A percentile compares a stretch with the other conserved stretches of the same genome.
phyloP scores from a whole-genome alignment of 1,139 yeast species.

The Wickerhamomyces sp. region DNA sequence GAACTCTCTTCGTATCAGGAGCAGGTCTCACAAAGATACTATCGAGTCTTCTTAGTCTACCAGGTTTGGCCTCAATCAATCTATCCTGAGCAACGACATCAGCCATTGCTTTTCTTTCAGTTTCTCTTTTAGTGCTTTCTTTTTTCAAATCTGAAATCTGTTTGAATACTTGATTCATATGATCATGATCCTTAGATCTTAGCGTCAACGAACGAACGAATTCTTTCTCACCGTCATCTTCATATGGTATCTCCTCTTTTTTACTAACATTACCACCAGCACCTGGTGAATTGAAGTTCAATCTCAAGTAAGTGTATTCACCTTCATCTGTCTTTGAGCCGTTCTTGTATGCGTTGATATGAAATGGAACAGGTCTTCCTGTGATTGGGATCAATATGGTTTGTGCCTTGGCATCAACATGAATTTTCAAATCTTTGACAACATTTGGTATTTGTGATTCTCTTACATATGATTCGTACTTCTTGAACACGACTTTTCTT shows the following conservation, averaged over 20 bases:
- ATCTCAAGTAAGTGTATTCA: conserved; percentile 82
- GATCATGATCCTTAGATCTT: conserved; percentile 85
- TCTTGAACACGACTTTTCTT: conserved; percentile 72
- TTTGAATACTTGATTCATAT: conserved; percentile 87
- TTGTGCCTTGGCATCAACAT: conserved; percentile 83
- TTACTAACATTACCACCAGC: conserved; percentile 66
- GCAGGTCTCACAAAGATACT: conserved; percentile 91
- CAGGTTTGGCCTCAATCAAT: conserved; percentile 72
- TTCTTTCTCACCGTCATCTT: conserved; percentile 78
- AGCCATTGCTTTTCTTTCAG: conserved; percentile 86
- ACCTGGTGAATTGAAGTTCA: conserved; percentile 94
- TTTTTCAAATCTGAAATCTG: conserved; percentile 91
- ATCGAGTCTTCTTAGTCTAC: conserved; percentile 81
- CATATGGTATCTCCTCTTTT: conserved; percentile 82
- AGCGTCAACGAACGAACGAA: conserved; percentile 85
- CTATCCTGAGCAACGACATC: conserved; percentile 94
- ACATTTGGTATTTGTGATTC: conserved; percentile 85
- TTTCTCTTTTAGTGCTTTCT: conserved; percentile 85
- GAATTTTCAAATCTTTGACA: conserved; percentile 80
- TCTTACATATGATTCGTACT: conserved; percentile 89
- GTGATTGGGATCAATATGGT: conserved; percentile 86
- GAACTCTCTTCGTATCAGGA: conserved; percentile 91
- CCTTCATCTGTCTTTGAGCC: conserved; percentile 97
- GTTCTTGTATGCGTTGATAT: conserved; percentile 87
- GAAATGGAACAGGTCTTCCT: conserved; percentile 98